These are phyloP conservation scores for Plenodomus lindquistii DNA, from an alignment of 2,329 filamentous ascomycete species.

Conservation along the genomic window DNA sequence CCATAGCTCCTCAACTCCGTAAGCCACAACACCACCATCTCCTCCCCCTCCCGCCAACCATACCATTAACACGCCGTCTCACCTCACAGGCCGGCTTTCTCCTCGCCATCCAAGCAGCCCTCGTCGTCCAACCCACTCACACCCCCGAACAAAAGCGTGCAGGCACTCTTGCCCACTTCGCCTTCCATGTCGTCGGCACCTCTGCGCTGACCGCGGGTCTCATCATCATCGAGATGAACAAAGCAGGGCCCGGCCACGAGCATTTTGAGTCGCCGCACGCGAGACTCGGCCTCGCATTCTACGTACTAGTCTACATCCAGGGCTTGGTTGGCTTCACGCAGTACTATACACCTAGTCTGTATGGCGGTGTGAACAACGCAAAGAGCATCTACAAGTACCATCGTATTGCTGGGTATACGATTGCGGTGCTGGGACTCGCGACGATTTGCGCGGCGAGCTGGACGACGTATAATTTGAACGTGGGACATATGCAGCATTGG, in stretches of 20 bases:
- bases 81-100: conserved; percentile 64
- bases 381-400: conserved; percentile 92
- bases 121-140: conserved; percentile 86
- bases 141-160: conserved; percentile 72
- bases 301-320: conserved; percentile 71
- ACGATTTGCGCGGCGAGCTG: conserved; percentile 76
- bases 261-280: conserved; percentile 84
- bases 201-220: conserved; percentile 67
- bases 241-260: conserved; percentile 65
- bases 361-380: conserved; percentile 77
- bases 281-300: conserved; percentile 78
- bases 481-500: conserved; percentile 77
- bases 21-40: conserved; percentile 17
- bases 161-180: conserved; percentile 68
- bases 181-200: conserved; percentile 69
- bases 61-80: conserved; percentile 15
- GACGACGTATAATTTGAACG: conserved; percentile 72
- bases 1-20: conserved; percentile 58
- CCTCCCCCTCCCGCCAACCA: conserved; percentile 12
- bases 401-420: conserved; percentile 73
- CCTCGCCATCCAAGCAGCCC: conserved; percentile 75
- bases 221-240: conserved; percentile 80
- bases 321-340: conserved; percentile 80
- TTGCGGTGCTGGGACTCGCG: conserved; percentile 70
- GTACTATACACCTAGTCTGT: conserved; percentile 74